Percentiles rank a stretch among this genome's conserved stretches.
Evolutionary conservation across 2,329 filamentous ascomycete species (phyloP).

Genomic region (Aspergillus nomiae): DNA sequence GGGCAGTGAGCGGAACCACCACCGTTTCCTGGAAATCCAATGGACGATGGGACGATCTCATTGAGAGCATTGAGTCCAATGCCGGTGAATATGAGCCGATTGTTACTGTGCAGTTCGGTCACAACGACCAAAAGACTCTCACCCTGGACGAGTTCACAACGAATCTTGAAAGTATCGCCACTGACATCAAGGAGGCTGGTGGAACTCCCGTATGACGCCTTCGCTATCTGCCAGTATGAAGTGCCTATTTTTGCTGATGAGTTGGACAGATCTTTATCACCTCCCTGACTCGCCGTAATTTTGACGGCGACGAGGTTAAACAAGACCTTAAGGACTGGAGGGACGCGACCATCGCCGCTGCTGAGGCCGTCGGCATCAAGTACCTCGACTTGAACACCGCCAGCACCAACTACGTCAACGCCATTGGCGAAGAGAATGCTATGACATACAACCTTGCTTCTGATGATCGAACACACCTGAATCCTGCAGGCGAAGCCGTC

Average conservation of each 20-base stretch:
- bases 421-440: slow-evolving; percentile 13
- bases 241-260: too few relatives aligned
- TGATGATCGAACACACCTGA: slow-evolving; percentile 15
- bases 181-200: slow-evolving; percentile 10
- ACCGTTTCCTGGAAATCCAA: slow-evolving; percentile 11
- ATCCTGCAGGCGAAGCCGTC: slow-evolving; percentile 10
- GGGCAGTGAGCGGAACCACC: slow-evolving; percentile 12
- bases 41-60: slow-evolving; percentile 13
- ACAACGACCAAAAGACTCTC: slow-evolving; percentile 17
- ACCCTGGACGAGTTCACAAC: slow-evolving; percentile 4
- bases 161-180: slow-evolving; percentile 11
- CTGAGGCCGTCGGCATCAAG: slow-evolving; percentile 9
- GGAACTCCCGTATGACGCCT: slow-evolving; percentile 8
- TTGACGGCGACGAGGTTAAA: not conserved
- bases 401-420: slow-evolving; percentile 14
- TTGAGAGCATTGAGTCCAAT: not conserved
- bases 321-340: slow-evolving; percentile 12
- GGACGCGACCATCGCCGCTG: slow-evolving; percentile 11
- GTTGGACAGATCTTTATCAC: slow-evolving; percentile 11
- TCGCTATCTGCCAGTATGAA: not conserved
- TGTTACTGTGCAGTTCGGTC: slow-evolving; percentile 18
- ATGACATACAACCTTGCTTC: slow-evolving; percentile 11
- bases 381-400: slow-evolving; percentile 12
- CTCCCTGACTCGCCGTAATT: slow-evolving; percentile 10
- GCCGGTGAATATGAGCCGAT: slow-evolving; percentile 9